These are phyloP conservation scores for Smittium culicis DNA, from an alignment of 371 early-diverging fungal species.

Conservation along the genomic window DNA sequence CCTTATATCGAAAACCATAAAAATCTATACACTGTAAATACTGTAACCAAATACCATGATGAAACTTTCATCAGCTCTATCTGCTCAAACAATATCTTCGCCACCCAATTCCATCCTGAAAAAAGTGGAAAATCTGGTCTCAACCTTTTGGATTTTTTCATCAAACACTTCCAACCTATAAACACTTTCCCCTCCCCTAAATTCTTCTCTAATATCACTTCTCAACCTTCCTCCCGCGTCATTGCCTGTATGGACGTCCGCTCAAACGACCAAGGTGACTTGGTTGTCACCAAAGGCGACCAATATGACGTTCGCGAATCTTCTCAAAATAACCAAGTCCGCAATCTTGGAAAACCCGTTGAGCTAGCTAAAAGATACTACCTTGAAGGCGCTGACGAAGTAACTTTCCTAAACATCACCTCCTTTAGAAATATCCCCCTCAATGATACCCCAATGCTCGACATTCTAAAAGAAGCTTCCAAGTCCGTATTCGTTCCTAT, in stretches of 20 bases:
- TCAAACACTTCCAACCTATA: constrained; percentile 35
- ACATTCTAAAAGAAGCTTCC: constrained; percentile 74
- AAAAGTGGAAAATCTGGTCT: constrained; percentile 87
- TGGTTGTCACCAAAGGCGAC: constrained; percentile 97
- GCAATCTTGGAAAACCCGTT: constrained; percentile 93
- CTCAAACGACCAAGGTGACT: constrained; percentile 84
- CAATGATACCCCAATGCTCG: constrained; percentile 83
- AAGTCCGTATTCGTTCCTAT: constrained; percentile 90
- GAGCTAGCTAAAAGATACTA: constrained; percentile 83
- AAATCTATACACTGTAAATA: constrained; percentile 30
- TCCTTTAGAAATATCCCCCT: constrained; percentile 87
- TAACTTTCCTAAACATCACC: constrained; percentile 94
- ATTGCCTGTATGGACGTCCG: constrained; percentile 96
- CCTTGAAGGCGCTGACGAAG: constrained; percentile 92
- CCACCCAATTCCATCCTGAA: constrained; percentile 97
- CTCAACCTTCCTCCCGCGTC: constrained; percentile 70
- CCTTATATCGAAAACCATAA: constrained; percentile 37
- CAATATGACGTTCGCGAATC: constrained; percentile 92
- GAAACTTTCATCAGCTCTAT: constrained; percentile 74
- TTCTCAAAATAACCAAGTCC: constrained; percentile 51
- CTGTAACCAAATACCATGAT: constrained; percentile 74
- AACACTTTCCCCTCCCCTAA: constrained; percentile 18
- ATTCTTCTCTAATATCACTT: constrained; percentile 26
- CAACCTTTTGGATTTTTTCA: constrained; percentile 61
- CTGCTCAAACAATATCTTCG: constrained; percentile 72